Base-by-base conservation (phyloP, 2,329 filamentous ascomycete genomes). In the Botryotinia calthae region DNA sequence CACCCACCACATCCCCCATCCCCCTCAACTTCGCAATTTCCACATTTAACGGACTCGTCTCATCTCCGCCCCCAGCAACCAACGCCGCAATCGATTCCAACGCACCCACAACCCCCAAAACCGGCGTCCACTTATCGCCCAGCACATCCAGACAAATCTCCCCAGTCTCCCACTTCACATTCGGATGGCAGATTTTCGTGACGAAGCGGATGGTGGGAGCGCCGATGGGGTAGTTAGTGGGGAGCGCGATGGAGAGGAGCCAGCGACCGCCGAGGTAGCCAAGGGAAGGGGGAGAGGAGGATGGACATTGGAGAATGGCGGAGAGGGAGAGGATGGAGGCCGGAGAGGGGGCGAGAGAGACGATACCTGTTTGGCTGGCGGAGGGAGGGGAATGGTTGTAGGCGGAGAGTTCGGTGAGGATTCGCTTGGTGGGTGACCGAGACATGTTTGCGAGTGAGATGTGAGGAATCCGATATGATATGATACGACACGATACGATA, bases 101-200 rank as follows among this genome's bases (percentile, higher is more conserved):
- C 74, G 91, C 92, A 79, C 91, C 88, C 51, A 91, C 87, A 31
- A 98, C 87, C 58, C 91, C 95, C 82, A 97, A 96, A 28, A 93
- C 90, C 1, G 95, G 93, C 73, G 93, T 92, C 95, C 95, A 98
- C 28, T 87, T 87, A 72, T 91, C 87, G 80, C 87, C 87, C 74
- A 99, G 86, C 75, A 98, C 87, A 80, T 98, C 96, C 42, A 98
- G 89, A 82, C 96, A 99, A 80, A 99, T 96, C 83, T 98, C 95
- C 77, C 96, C 96, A 3, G 89, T 94, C 77, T 85, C 84, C 81
- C 89, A 89, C 75, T 87, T 84, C 63, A 92, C 89, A 82, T 98
- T 98, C 65, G 95, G 90, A 84, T 97, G 94, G 79, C 93, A 92
- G 76, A 97, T 89, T 75, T 90, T 89, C 51, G 94, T 99, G n/a